These are phyloP conservation scores for Apiospora sp. DNA, from an alignment of 2,329 filamentous ascomycete species.

Conservation along the genomic window DNA sequence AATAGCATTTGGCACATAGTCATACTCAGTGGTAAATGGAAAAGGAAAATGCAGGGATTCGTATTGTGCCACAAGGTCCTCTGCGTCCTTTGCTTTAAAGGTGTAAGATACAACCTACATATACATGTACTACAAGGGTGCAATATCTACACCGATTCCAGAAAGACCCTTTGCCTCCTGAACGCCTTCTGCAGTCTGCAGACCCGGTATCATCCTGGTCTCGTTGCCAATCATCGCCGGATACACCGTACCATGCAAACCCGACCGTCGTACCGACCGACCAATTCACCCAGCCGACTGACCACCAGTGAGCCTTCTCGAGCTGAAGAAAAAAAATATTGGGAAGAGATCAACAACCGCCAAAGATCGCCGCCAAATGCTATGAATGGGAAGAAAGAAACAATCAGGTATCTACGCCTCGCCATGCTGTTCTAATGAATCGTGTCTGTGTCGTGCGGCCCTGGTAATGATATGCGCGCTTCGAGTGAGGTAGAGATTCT, in stretches of 20 bases:
- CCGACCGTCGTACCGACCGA: slow-evolving; percentile 11
- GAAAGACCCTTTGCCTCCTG: background rate
- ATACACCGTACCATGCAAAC: slow-evolving; percentile 21
- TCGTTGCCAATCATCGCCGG: slow-evolving; percentile 18
- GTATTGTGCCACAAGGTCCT: background rate
- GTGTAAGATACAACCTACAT: slow-evolving; percentile 21
- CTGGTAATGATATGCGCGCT: slow-evolving; percentile 11
- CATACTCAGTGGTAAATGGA: background rate
- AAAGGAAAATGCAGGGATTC: slow-evolving; percentile 2
- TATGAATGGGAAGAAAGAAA: slow-evolving; percentile 23
- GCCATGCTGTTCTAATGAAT: slow-evolving; percentile 19
- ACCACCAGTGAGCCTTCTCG: slow-evolving; percentile 1
- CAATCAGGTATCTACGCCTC: slow-evolving; percentile 21
- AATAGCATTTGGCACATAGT: background rate
- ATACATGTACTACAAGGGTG: slow-evolving; percentile 17
- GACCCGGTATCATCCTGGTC: slow-evolving; percentile 5
- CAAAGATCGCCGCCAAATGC: slow-evolving; percentile 15
- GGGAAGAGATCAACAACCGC: slow-evolving; percentile 16
- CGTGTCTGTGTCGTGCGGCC: slow-evolving; percentile 16
- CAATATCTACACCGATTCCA: slow-evolving; percentile 20
- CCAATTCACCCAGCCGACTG: background rate
- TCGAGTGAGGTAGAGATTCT: slow-evolving; percentile 17
- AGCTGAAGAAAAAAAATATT: background rate
- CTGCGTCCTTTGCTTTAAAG: background rate
- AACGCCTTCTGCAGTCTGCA: slow-evolving; percentile 11